Percentiles rank a stretch among this genome's conserved stretches.
phyloP scores from a whole-genome alignment of 257 asterid species.

The Solanum ossicruentum region DNA sequence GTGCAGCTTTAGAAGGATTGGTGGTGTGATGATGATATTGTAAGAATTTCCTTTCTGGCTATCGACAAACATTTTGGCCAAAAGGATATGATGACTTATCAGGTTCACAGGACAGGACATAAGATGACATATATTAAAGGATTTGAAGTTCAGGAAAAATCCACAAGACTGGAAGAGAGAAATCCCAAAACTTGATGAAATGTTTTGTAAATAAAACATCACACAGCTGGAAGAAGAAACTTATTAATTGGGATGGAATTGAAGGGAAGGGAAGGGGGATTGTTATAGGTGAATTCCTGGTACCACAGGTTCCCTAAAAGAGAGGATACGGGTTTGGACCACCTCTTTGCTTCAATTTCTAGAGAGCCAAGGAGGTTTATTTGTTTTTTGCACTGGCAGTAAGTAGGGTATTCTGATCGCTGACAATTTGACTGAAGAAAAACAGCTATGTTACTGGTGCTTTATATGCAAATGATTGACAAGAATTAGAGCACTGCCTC shows the following conservation, averaged over 20 bases:
- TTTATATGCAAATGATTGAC: background rate
- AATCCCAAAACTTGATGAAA: background rate
- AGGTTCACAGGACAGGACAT: background rate
- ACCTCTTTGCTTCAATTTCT: background rate
- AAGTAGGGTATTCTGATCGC: background rate
- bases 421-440: background rate
- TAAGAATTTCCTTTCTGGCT: background rate
- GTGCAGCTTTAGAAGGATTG: background rate
- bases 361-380: background rate
- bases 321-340: background rate
- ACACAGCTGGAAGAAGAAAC: background rate
- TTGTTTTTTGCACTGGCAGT: background rate
- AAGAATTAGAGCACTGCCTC: background rate
- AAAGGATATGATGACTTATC: background rate
- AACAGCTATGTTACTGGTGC: background rate
- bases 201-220: background rate
- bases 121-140: background rate
- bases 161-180: background rate
- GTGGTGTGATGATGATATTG: background rate
- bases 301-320: background rate
- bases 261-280: background rate
- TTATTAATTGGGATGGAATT: background rate
- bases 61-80: background rate
- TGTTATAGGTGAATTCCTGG: background rate
- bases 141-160: background rate